phyloP scores from a whole-genome alignment of 768 basidiomycete genomes.

The Gautieria morchelliformis region DNA sequence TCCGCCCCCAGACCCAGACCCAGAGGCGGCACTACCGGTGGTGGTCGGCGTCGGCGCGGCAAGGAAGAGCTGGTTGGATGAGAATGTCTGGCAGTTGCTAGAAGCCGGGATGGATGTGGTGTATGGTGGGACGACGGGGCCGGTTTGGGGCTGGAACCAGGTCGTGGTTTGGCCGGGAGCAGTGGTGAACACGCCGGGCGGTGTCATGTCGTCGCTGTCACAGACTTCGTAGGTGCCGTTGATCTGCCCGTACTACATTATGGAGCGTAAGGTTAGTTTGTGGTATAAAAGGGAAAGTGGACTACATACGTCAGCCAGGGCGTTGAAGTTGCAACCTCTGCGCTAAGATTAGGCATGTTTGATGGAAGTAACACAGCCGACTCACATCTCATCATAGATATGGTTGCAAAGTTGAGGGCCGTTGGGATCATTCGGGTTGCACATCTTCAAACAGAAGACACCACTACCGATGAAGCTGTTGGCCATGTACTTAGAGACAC shows the following conservation, averaged over 20 bases:
- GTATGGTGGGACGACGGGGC: constrained; percentile 7
- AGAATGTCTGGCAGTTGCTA: constrained; percentile 10
- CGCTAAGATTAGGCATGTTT: not conserved
- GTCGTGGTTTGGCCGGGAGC: constrained; percentile 4
- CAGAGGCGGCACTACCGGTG: not conserved
- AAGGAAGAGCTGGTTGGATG: constrained; percentile 7
- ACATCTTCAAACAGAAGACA: constrained; percentile 13
- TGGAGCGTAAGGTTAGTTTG: not conserved
- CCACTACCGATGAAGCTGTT: constrained; percentile 10
- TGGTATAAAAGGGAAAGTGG: not conserved
- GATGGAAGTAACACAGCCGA: not conserved
- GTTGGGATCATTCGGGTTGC: constrained; percentile 12
- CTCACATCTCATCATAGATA: constrained; percentile 11
- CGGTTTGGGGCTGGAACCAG: constrained; percentile 9
- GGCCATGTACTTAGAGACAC: not conserved
- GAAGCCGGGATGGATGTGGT: constrained; percentile 3
- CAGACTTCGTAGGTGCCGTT: constrained; percentile 12
- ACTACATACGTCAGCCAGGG: constrained; percentile 9
- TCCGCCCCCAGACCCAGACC: not conserved
- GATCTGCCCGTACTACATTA: constrained; percentile 5
- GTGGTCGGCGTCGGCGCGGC: not conserved
- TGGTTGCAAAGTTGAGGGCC: constrained; percentile 11
- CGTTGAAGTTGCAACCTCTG: constrained; percentile 11
- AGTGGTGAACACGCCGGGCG: constrained; percentile 11
- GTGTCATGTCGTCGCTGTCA: constrained; percentile 11